phyloP scores from a whole-genome alignment of 2,329 filamentous ascomycete genomes.

The Botrytis paeoniae region DNA sequence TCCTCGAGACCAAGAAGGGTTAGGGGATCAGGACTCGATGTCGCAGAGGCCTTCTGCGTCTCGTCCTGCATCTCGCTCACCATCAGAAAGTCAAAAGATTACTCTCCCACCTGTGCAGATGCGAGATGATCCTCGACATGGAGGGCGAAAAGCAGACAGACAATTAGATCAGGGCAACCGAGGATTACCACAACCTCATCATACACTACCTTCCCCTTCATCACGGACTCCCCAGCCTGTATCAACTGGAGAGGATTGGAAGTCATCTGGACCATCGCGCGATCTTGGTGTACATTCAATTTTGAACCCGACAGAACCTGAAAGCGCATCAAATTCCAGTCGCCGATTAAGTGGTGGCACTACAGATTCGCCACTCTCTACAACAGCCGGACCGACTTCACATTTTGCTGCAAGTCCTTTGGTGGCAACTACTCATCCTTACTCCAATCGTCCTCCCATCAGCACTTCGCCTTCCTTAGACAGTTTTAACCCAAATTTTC shows the following conservation, averaged over 20 bases:
- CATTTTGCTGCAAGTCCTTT: slow-evolving; percentile 33
- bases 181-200: slow-evolving; percentile 24
- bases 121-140: slow-evolving; percentile 36
- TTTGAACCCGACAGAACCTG: slow-evolving; percentile 38
- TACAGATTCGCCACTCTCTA: slow-evolving; percentile 30
- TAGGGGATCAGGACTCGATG: slow-evolving; percentile 62
- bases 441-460: slow-evolving; percentile 27
- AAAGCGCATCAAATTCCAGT: slow-evolving; percentile 24
- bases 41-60: slow-evolving; percentile 58
- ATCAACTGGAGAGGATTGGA: slow-evolving; percentile 30
- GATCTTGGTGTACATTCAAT: slow-evolving; percentile 40
- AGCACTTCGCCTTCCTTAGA: slow-evolving; percentile 29
- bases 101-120: slow-evolving; percentile 37
- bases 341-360: slow-evolving; percentile 28
- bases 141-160: slow-evolving; percentile 30
- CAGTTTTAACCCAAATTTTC: slow-evolving; percentile 32
- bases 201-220: slow-evolving; percentile 28
- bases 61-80: slow-evolving; percentile 51
- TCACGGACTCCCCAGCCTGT: slow-evolving; percentile 25
- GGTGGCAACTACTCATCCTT: slow-evolving; percentile 25
- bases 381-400: slow-evolving; percentile 21
- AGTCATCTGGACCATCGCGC: slow-evolving; percentile 31
- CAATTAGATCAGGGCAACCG: slow-evolving; percentile 29
- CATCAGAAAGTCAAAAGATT: slow-evolving; percentile 37
- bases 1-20: slow-evolving; percentile 49